These are phyloP conservation scores for Fusarium metavorans DNA, from an alignment of 2,329 filamentous ascomycete genomes.

Conservation along the genomic window DNA sequence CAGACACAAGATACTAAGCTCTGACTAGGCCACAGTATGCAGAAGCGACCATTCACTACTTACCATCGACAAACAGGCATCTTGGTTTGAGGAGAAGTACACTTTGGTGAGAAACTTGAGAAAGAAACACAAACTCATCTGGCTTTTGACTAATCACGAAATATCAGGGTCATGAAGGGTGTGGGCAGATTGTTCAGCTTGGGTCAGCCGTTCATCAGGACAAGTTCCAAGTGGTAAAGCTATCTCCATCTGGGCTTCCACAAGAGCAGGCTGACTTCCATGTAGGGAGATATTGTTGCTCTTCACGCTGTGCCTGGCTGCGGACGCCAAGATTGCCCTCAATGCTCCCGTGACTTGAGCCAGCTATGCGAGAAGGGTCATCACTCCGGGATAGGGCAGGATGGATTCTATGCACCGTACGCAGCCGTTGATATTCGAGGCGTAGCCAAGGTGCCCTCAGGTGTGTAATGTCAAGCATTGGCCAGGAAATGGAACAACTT, in stretches of 20 bases:
- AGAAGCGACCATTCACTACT: slow-evolving; percentile 30
- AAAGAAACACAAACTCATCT: background rate
- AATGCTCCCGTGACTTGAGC: slow-evolving; percentile 54
- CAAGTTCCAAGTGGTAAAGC: slow-evolving; percentile 18
- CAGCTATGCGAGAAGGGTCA: slow-evolving; percentile 53
- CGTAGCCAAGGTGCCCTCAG: slow-evolving; percentile 27
- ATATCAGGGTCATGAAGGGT: slow-evolving; percentile 34
- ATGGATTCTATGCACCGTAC: slow-evolving; percentile 58
- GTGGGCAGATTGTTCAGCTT: slow-evolving; percentile 26
- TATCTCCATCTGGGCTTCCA: accelerated
- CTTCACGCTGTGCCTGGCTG: slow-evolving; percentile 39
- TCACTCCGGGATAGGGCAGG: slow-evolving; percentile 58
- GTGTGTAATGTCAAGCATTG: background rate
- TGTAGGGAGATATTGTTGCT: slow-evolving; percentile 36
- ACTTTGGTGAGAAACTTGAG: slow-evolving; percentile 16
- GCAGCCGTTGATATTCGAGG: slow-evolving; percentile 45
- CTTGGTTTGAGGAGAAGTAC: slow-evolving; percentile 36
- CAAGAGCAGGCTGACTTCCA: background rate
- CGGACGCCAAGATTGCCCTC: slow-evolving; percentile 32
- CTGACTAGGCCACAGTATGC: slow-evolving; percentile 11
- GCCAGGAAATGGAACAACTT: background rate
- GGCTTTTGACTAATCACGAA: background rate
- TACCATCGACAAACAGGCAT: slow-evolving; percentile 34
- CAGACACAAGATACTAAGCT: background rate
- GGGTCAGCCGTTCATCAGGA: background rate